phyloP scores from a whole-genome alignment of 192 early-diverging fungal species.

The Thoreauomyces humboldtii region DNA sequence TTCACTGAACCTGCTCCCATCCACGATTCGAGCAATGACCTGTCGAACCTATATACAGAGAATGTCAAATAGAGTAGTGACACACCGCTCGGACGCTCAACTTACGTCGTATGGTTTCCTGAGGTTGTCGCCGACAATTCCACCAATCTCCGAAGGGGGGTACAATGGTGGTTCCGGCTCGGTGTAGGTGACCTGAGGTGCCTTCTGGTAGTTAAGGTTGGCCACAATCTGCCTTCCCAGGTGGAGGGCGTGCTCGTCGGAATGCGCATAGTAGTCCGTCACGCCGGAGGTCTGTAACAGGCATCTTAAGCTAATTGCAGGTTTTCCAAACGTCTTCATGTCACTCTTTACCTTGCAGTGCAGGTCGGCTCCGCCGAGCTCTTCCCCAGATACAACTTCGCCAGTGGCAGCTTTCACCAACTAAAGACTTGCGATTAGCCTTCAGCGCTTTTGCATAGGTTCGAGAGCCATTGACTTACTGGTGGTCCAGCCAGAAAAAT shows the following conservation, averaged over 20 bases:
- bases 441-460: too few relatives aligned
- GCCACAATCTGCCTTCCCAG: conserved; percentile 81
- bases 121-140: conserved; percentile 92
- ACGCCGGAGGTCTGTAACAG: conserved; percentile 76
- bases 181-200: conserved; percentile 39
- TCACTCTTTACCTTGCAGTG: conserved; percentile 68
- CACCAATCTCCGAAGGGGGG: conserved; percentile 76
- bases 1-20: conserved; percentile 86
- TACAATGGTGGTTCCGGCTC: conserved; percentile 76
- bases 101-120: conserved; percentile 83
- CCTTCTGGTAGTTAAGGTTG: conserved; percentile 81
- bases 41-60: too few relatives aligned
- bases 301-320: background rate
- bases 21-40: conserved; percentile 93
- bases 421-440: background rate
- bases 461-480: too few relatives aligned
- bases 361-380: conserved; percentile 92
- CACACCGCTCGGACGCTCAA: too few relatives aligned
- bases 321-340: background rate
- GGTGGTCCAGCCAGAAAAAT: conserved; percentile 97
- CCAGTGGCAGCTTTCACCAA: conserved; percentile 96
- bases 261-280: conserved; percentile 86
- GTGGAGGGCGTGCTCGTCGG: conserved; percentile 84
- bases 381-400: conserved; percentile 88
- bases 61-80: too few relatives aligned